A percentile compares a stretch with the other conserved stretches of the same genome.
phyloP scores from a whole-genome alignment of 2,329 filamentous ascomycete species.

The Curvularia hawaiiensis region DNA sequence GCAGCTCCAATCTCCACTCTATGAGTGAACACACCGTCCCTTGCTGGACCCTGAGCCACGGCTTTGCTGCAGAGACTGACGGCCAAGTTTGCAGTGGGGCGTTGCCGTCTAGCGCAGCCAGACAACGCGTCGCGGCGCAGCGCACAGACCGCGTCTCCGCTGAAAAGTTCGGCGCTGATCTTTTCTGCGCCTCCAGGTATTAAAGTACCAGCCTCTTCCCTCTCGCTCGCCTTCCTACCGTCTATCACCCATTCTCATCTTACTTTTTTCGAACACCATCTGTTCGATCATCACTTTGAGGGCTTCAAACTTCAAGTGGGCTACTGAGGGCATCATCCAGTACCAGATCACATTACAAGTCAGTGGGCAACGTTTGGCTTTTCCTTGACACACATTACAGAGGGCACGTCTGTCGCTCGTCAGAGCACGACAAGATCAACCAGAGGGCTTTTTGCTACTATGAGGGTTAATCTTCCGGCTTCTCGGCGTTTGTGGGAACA shows the following conservation, averaged over 20 bases:
- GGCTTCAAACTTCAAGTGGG: constrained; percentile 43
- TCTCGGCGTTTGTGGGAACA: constrained; percentile 61
- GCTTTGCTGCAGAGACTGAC: constrained; percentile 1
- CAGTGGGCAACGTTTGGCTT: constrained; percentile 49
- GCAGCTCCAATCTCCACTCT: background rate
- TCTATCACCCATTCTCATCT: constrained; percentile 26
- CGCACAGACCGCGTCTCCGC: constrained; percentile 12
- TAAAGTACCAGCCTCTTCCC: constrained; percentile 25
- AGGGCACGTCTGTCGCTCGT: constrained; percentile 44
- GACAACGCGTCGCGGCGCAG: constrained; percentile 7
- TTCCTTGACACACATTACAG: constrained; percentile 48
- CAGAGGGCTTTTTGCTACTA: constrained; percentile 49
- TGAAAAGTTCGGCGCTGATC: constrained; percentile 23
- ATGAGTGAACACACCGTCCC: background rate
- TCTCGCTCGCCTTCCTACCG: constrained; percentile 14
- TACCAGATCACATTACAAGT: constrained; percentile 46
- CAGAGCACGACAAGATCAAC: constrained; percentile 44
- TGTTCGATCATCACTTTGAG: constrained; percentile 34
- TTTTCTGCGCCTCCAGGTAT: constrained; percentile 11
- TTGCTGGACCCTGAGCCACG: constrained; percentile 4
- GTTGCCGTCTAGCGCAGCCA: constrained; percentile 8
- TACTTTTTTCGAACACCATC: constrained; percentile 26
- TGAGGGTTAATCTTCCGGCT: constrained; percentile 50
- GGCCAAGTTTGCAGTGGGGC: constrained; percentile 10
- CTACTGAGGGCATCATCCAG: constrained; percentile 40